These are phyloP conservation scores for Populus simonii DNA, from an alignment of 345 rosid species.

Conservation along the genomic window DNA sequence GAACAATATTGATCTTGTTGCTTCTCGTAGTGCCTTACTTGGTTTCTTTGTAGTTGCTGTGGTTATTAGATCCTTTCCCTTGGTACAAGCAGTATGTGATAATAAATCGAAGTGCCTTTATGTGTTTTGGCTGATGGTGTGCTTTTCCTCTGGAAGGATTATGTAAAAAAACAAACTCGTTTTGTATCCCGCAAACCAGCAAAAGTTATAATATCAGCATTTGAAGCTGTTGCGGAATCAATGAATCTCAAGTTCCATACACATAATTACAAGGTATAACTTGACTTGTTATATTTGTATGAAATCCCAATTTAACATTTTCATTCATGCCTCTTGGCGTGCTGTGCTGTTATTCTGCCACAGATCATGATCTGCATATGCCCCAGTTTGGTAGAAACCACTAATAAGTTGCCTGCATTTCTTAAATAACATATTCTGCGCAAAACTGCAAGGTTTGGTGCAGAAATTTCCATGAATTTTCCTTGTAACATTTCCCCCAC, in stretches of 20 bases:
- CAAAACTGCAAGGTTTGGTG: background rate
- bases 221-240: constrained; percentile 68
- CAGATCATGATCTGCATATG: background rate
- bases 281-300: background rate
- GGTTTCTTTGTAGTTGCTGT: background rate
- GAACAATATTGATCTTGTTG: background rate
- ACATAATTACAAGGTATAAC: constrained; percentile 66
- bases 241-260: constrained; percentile 65
- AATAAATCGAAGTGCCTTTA: background rate
- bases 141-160: constrained; percentile 49
- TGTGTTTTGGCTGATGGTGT: background rate
- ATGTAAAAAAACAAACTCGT: constrained; percentile 75
- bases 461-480: background rate
- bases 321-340: background rate
- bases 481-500: background rate
- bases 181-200: constrained; percentile 75
- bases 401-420: background rate
- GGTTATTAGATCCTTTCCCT: constrained; percentile 7
- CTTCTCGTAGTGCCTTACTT: background rate
- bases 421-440: background rate
- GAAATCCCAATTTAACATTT: background rate
- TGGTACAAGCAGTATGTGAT: constrained; percentile 7
- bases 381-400: background rate
- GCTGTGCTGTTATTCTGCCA: background rate
- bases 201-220: constrained; percentile 54